Conservation (phyloP, 176 grass and related monocot genomes). For the Cenchrus fungigraminus region DNA sequence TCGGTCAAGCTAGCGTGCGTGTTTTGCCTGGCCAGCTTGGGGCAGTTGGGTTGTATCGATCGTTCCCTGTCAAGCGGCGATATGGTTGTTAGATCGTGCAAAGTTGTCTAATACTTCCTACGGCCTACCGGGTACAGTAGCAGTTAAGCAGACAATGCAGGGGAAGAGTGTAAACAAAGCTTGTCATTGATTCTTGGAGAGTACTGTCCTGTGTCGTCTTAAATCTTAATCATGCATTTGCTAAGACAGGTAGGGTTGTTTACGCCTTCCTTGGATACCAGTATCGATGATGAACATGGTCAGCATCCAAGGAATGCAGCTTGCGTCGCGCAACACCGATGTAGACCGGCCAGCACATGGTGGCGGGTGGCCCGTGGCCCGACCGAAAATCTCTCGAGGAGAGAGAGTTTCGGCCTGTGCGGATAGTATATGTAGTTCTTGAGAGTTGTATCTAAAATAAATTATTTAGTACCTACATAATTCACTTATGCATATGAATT, state of each 20-base stretch:
- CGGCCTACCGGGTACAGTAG: neutral
- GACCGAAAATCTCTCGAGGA: neutral
- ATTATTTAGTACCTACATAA: neutral
- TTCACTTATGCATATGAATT: neutral
- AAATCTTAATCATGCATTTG: too few species aligned
- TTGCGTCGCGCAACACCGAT: neutral
- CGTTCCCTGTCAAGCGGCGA: neutral
- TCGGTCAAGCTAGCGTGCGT: neutral
- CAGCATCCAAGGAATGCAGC: neutral
- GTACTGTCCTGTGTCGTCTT: neutral
- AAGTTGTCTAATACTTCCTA: neutral
- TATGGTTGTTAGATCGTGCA: slow-evolving; percentile 29
- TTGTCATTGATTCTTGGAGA: neutral
- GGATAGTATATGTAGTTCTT: neutral
- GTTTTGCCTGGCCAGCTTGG: neutral
- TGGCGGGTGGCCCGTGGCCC: too few species aligned
- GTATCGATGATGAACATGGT: neutral
- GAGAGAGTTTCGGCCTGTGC: neutral
- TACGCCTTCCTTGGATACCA: slow-evolving; percentile 14
- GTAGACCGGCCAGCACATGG: neutral
- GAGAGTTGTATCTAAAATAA: neutral
- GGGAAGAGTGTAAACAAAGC: neutral
- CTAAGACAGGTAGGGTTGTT: neutral
- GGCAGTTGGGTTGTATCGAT: slow-evolving; percentile 9
- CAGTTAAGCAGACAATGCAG: neutral